Conservation (phyloP, 2,329 filamentous ascomycete species). For the Pseudonectria foliicola region DNA sequence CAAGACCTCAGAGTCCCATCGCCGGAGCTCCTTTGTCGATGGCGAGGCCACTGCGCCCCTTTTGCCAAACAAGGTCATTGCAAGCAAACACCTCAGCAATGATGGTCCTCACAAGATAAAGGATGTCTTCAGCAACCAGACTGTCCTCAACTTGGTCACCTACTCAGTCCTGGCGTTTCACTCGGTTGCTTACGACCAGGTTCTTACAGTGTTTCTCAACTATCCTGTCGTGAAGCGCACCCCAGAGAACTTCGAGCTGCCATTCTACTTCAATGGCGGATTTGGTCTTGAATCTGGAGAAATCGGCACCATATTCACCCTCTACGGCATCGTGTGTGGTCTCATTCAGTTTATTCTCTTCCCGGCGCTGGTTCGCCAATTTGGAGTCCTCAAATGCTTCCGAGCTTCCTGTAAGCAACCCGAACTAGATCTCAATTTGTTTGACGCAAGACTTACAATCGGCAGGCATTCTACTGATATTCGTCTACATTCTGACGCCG, state of each 20-base stretch:
- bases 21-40: conserved; percentile 44
- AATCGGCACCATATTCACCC: conserved; percentile 80
- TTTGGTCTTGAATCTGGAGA: conserved; percentile 66
- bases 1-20: conserved; percentile 21
- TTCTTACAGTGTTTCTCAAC: conserved; percentile 83
- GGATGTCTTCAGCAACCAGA: conserved; percentile 69
- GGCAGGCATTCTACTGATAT: conserved; percentile 58
- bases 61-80: conserved; percentile 30
- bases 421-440: background rate
- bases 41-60: conserved; percentile 51
- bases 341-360: conserved; percentile 82
- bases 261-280: conserved; percentile 76
- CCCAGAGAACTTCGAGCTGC: conserved; percentile 53
- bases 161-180: conserved; percentile 81
- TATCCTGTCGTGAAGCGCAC: conserved; percentile 55
- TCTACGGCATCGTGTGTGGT: conserved; percentile 74
- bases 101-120: conserved; percentile 30
- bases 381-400: conserved; percentile 69
- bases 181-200: conserved; percentile 76
- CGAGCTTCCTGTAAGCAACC: conserved; percentile 46
- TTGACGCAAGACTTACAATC: conserved; percentile 1
- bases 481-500: conserved; percentile 75
- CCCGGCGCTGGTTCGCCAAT: conserved; percentile 63
- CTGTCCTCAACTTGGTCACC: conserved; percentile 63
- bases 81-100: conserved; percentile 15